These are phyloP conservation scores for Alternaria brassicae DNA, from an alignment of 2,329 filamentous ascomycete species.

Conservation along the genomic window DNA sequence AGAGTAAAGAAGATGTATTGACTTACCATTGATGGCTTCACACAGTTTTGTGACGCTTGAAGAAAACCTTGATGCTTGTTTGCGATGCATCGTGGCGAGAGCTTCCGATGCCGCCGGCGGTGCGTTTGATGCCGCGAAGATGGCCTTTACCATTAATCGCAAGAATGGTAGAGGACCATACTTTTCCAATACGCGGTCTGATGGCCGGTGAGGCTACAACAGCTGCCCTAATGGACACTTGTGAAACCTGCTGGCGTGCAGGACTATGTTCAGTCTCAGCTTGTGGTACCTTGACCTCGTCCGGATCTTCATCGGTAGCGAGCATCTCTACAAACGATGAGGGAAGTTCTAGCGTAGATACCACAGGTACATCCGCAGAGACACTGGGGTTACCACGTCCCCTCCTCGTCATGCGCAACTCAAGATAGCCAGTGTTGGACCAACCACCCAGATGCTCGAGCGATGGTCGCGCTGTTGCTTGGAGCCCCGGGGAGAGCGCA, in stretches of 20 bases:
- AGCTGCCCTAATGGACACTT: neutral
- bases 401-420: slow-evolving; percentile 49
- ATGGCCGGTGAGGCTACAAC: neutral
- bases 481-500: slow-evolving; percentile 53
- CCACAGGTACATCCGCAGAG: neutral
- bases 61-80: slow-evolving; percentile 78
- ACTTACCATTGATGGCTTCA: slow-evolving; percentile 40
- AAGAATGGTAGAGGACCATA: slow-evolving; percentile 62
- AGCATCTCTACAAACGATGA: slow-evolving; percentile 6
- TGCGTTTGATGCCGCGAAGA: slow-evolving; percentile 76
- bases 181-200: slow-evolving; percentile 27
- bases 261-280: neutral
- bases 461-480: slow-evolving; percentile 49
- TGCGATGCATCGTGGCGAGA: slow-evolving; percentile 77
- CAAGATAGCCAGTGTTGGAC: slow-evolving; percentile 71
- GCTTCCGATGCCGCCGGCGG: slow-evolving; percentile 82
- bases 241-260: neutral
- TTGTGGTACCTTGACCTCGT: neutral
- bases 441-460: slow-evolving; percentile 65
- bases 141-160: slow-evolving; percentile 75
- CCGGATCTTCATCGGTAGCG: neutral
- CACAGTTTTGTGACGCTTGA: slow-evolving; percentile 64
- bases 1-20: slow-evolving; percentile 11
- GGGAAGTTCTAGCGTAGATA: neutral
- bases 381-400: neutral